Evolutionary conservation across 1,139 yeast genomes (phyloP), one percentile per base, ranked within the genome.

Genomic region (Geotrichum carabidarum): DNA sequence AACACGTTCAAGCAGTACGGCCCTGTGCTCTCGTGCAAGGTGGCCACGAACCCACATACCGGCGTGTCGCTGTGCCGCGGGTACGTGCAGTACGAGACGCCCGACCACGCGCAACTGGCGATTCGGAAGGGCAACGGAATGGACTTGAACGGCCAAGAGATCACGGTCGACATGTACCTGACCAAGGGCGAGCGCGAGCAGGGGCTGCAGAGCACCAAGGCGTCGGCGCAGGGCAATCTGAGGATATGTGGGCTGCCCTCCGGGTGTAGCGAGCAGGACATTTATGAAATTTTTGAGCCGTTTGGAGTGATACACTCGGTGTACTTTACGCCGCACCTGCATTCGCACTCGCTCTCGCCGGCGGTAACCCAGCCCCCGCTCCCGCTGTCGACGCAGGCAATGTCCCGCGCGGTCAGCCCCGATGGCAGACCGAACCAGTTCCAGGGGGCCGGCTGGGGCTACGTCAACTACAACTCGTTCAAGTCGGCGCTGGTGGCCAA

Each of bases 1-100:
- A 95, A 86, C 69, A 85, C 94, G 55, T 87, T 87, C 76, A 81
- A 90, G 58, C 88, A 88, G 60, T 86, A 86, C 69, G 96, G 95
- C 72, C 81, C 78, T 69, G 84, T 87, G 63, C 78, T 87, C 71
- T 86, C 95, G 51, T 85, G 94, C 76, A 87, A 87, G 77, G 89
- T 87, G 70, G 93, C 93, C 63, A 79, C 85, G 62, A 94, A 86
- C 72, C 86, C 34, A 17, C 41, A 79, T 69, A 73, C 78, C 70
- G 95, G 95, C 62, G 77, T 75, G 68, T 84, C 93, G 63, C 84
- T 84, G 72, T 89, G 95, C 69, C 86, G 86, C 63, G 96, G 94
- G 72, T 87, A 86, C 70, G 96, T 89, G 61, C 95, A 87, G 71
- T 89, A 84, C 73, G 95, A 86, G 71, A 81, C 85, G 59, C 74